phyloP scores from a whole-genome alignment of 495 filamentous ascomycete species.

The Cercophora samala region DNA sequence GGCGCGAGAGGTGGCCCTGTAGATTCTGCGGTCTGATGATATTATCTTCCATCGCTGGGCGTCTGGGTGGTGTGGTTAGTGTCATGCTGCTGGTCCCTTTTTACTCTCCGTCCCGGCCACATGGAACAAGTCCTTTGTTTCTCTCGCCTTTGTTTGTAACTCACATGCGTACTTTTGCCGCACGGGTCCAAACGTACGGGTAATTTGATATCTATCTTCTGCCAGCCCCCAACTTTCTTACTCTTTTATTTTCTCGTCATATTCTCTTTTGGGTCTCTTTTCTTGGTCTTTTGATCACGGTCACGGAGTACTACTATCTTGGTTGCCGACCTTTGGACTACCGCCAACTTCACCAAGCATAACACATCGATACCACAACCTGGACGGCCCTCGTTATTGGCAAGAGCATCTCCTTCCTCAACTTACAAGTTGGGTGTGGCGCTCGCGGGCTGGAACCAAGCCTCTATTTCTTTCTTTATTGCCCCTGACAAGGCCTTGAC shows the following conservation, averaged over 20 bases:
- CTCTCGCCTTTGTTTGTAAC: background rate
- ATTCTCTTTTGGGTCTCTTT: background rate
- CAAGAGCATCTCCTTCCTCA: background rate
- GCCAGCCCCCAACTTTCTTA: constrained; percentile 5
- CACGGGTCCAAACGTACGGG: background rate
- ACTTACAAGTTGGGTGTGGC: background rate
- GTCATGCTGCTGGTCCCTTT: background rate
- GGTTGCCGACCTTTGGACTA: background rate
- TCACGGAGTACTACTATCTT: constrained; percentile 4
- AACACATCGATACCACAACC: background rate
- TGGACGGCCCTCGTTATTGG: background rate
- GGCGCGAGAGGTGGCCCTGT: background rate
- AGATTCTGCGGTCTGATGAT: background rate
- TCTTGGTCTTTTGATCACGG: background rate
- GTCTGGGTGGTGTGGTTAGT: background rate
- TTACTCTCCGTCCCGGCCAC: background rate
- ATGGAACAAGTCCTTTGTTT: constrained; percentile 6
- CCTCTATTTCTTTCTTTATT: background rate
- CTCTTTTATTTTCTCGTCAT: constrained; percentile 5
- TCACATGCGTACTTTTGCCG: background rate
- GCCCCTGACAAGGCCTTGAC: constrained; percentile 3
- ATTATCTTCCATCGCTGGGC: background rate
- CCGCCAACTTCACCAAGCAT: background rate
- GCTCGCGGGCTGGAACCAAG: background rate
- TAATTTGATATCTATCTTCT: constrained; percentile 1